Base-by-base conservation (phyloP, 176 grass and related monocot genomes). In the Metroxylon sagu region DNA sequence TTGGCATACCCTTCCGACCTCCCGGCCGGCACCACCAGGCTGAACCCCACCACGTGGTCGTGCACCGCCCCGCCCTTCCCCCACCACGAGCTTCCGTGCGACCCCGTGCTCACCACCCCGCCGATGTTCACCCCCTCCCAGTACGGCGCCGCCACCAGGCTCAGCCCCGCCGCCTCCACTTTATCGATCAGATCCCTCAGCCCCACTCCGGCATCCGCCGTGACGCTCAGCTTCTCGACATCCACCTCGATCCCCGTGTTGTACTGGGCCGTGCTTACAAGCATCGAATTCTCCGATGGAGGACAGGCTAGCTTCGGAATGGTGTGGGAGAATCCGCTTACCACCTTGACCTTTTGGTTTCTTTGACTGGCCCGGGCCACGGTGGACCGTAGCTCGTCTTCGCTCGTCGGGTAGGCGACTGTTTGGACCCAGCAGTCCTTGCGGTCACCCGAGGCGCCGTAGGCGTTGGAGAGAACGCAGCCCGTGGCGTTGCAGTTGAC, bases 1-100 rank as follows among this genome's bases (percentile, higher is more conserved):
- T 39, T 89, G 19, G 80, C 90, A 72, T 79, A 79, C 3, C 66
- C 76, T 25, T 95, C 56, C 0, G 60, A 25, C 4, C 55, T 29
- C 0, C 26, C 48, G 50, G 74, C 64, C 48, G 86, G 60, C 5
- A 82, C 74, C 43, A 89, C 86, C 14, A 95, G 16, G 48, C 59
- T 73, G 54, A 95, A 74, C 26, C 19, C 64, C 8, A 79, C 74
- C 5, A 89, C 74, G 52, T 86, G 60, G 64, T 95, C 90, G 62
- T 95, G 90, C 23, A 84, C 86, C 19, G 90, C 70, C 2, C 80
- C 90, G 4, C 90, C 86, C 2, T 16, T 25, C 0, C 86, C 86
- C 90, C 83, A 89, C 90, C 90, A 95, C 15, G 90, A 95, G 79
- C 90, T 89, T 3, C 90, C 90, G 17, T 95, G 86, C 56, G 86